Evolutionary conservation across 805 yeast genomes (phyloP).

Genomic region (Scheffersomyces ergatensis): DNA sequence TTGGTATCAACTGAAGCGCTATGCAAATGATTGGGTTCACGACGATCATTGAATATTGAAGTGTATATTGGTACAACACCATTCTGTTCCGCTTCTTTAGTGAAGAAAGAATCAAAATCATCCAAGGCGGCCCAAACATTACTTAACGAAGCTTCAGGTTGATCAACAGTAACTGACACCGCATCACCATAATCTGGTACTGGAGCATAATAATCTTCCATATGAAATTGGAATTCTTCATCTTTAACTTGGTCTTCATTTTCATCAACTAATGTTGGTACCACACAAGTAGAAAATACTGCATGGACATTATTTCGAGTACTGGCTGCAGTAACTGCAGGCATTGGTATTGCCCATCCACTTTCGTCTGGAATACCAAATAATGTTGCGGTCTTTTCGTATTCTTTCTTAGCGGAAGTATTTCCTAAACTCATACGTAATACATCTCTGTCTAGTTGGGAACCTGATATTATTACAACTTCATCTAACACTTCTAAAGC

Average conservation of each 20-base stretch:
- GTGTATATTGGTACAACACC: slow-evolving; percentile 5
- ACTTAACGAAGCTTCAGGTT: slow-evolving; percentile 72
- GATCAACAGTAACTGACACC: slow-evolving; percentile 51
- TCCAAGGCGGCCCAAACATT: slow-evolving; percentile 93
- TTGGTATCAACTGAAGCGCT: slow-evolving; percentile 63
- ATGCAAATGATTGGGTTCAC: slow-evolving; percentile 35
- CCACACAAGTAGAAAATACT: slow-evolving; percentile 81
- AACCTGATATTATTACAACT: slow-evolving; percentile 81
- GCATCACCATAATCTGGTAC: slow-evolving; percentile 40
- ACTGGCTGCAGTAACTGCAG: slow-evolving; percentile 82
- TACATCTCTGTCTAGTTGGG: slow-evolving; percentile 87
- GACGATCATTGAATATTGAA: slow-evolving; percentile 4
- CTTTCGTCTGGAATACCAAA: slow-evolving; percentile 94
- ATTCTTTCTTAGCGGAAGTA: slow-evolving; percentile 70
- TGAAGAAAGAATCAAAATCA: slow-evolving; percentile 84
- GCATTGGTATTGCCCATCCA: slow-evolving; percentile 98
- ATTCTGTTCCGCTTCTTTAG: slow-evolving; percentile 38
- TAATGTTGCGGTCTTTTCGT: slow-evolving; percentile 80
- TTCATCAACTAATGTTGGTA: slow-evolving; percentile 34
- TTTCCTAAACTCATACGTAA: slow-evolving; percentile 90
- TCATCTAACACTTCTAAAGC: slow-evolving; percentile 90
- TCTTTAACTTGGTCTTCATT: slow-evolving; percentile 30
- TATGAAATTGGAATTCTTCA: slow-evolving; percentile 51
- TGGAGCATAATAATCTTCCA: slow-evolving; percentile 54
- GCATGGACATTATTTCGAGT: slow-evolving; percentile 94